Base-by-base conservation (phyloP, 441 rosid species). In the Aquilaria agallochum region DNA sequence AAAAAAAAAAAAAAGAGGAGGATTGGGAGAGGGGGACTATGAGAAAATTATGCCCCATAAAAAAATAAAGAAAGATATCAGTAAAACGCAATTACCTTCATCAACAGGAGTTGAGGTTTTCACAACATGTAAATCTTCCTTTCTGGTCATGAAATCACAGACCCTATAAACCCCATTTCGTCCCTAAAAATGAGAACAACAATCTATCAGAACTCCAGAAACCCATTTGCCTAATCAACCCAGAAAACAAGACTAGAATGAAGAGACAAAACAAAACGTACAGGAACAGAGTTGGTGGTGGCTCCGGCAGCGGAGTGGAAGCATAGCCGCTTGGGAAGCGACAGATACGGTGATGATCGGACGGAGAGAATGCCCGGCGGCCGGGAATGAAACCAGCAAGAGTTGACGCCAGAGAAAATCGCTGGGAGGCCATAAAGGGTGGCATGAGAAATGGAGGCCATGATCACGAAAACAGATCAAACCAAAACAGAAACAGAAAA, bases 71-170 rank as follows among this genome's bases (percentile, higher is more conserved):
- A 42, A 15, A 27, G 32, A 34, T 0, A 56, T 31, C 9, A 53
- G 10, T 42, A 55, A 58, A 36, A 36, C 7, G 3, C 7, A 8
- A 36, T 4, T 61, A 87, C 98, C 96, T 76, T 87, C 86, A 70
- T 92, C 96, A 46, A 89, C 95, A 6, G 85, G 76, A 0, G 96
- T 89, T 6, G 85, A 70, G n/a, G 91, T 59, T 74, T 87, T 92
- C 8, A 87, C 90, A 53, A 79, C 89, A 64, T 78, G 75, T 66
- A 92, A 67, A 72, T 80, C 56, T 58, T 83, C 77, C 65, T 79
- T 89, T 46, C 56, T 67, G 7, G 95, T 89, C 96, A 87, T 89
- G 61, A 89, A 83, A 84, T 86, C 90, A 12, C 90, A 95, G 33
- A 89, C 96, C 0, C 76, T 80, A 50, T 76, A 84, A 11, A 76